Percentiles rank a stretch among this genome's conserved stretches.
Conservation (phyloP, 208 protist species). For the Acanthamoeba castellanii region DNA sequence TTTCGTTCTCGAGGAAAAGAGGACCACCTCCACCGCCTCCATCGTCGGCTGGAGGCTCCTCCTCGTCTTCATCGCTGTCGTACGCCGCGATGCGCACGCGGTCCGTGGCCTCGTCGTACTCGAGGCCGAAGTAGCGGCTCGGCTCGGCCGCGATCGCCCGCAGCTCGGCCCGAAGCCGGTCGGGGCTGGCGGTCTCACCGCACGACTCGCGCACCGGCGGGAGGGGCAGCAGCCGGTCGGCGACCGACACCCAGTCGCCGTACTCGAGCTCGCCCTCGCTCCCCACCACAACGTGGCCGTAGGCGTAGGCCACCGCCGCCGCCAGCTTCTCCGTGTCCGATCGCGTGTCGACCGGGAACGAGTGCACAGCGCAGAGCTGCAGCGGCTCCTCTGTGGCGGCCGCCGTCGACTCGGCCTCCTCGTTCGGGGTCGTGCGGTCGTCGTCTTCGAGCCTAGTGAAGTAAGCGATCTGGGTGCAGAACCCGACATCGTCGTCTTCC, state of each 20-base stretch:
- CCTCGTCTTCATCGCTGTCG: not conserved
- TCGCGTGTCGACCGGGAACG: not conserved
- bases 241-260: not conserved
- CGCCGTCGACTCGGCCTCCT: not conserved
- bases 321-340: not conserved
- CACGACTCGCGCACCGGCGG: not conserved
- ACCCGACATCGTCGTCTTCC: not conserved
- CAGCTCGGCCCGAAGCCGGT: not conserved
- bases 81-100: not conserved
- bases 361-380: not conserved
- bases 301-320: not conserved
- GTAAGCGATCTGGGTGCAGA: conserved; percentile 12
- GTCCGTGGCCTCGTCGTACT: not conserved
- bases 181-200: too few relatives aligned
- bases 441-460: not conserved
- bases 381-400: not conserved
- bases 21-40: too few relatives aligned
- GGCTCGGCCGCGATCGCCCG: not conserved
- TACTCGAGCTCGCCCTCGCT: not conserved
- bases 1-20: too few relatives aligned
- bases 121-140: not conserved
- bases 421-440: too few relatives aligned
- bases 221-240: not conserved
- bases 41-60: not conserved
- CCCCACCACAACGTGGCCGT: not conserved